Evolutionary conservation across 1,284 basidiomycete genomes (phyloP).

Genomic region (Sporisorium scitamineum): DNA sequence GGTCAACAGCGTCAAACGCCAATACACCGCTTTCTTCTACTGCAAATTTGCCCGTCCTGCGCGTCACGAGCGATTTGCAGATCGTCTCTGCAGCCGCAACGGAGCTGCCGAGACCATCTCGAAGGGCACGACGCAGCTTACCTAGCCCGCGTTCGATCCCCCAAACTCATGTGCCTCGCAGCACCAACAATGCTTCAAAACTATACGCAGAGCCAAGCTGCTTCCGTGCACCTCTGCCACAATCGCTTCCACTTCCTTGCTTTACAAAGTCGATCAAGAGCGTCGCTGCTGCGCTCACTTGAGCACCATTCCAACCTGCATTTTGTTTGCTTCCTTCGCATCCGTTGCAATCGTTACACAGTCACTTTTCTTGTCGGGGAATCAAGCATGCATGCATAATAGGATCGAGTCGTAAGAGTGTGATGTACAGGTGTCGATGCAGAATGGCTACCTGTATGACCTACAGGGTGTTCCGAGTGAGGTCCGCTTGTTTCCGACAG

Average conservation of each 20-base stretch:
- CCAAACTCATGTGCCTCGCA: not conserved
- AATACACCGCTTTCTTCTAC: not conserved
- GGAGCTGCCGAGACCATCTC: not conserved
- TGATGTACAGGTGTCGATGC: constrained; percentile 38
- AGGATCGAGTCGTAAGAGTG: constrained; percentile 22
- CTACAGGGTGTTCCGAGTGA: not conserved
- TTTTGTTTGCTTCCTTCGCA: not conserved
- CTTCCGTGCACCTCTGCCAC: constrained; percentile 29
- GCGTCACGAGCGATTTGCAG: constrained; percentile 14
- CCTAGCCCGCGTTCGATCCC: not conserved
- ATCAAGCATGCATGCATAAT: constrained; percentile 44
- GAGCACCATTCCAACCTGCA: not conserved
- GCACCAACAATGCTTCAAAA: not conserved
- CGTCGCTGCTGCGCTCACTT: not conserved
- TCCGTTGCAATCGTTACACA: constrained; percentile 7
- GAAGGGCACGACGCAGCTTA: not conserved
- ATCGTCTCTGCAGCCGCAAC: constrained; percentile 1
- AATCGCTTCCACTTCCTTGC: constrained; percentile 24
- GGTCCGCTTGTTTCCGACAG: too few relatives aligned
- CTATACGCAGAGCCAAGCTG: constrained; percentile 31
- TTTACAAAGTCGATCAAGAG: constrained; percentile 9
- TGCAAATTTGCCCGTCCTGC: constrained; percentile 6
- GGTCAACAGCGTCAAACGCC: not conserved
- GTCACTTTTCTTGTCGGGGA: constrained; percentile 13
- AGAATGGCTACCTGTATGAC: not conserved